These are phyloP conservation scores for Rhynchospora breviuscula DNA, from an alignment of 176 grass and related monocot species.

Conservation along the genomic window DNA sequence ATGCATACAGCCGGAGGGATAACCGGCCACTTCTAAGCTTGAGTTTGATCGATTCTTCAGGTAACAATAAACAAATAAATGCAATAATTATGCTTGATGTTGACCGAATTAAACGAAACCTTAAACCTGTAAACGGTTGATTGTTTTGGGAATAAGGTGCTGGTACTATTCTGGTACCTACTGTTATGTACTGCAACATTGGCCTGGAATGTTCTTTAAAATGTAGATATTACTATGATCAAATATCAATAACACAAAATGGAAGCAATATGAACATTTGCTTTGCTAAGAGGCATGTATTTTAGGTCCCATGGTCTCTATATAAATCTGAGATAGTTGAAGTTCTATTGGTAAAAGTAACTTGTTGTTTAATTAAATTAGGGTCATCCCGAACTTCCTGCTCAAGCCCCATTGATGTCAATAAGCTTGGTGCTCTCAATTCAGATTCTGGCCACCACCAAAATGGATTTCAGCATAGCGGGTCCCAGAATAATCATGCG, in stretches of 20 bases:
- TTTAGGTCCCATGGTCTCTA: background rate
- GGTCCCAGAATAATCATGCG: constrained; percentile 19
- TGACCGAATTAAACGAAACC: background rate
- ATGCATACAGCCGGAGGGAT: constrained; percentile 33
- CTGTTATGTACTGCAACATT: background rate
- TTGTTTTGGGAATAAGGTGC: background rate
- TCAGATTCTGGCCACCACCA: constrained; percentile 25
- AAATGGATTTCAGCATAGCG: background rate
- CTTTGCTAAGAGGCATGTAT: background rate
- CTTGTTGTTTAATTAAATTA: constrained; percentile 27
- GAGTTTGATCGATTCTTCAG: constrained; percentile 48
- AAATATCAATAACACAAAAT: background rate
- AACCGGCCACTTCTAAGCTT: constrained; percentile 44
- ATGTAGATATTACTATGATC: background rate
- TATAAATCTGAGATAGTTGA: background rate
- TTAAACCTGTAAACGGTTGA: background rate
- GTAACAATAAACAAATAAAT: constrained; percentile 27
- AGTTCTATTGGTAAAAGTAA: background rate
- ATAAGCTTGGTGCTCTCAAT: constrained; percentile 54
- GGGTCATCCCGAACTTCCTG: constrained; percentile 41
- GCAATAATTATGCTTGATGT: background rate
- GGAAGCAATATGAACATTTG: background rate
- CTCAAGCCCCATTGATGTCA: constrained; percentile 41
- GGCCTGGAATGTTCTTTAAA: background rate
- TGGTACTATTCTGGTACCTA: background rate